Evolutionary conservation across 1,139 yeast species (phyloP).

Genomic region (Yamadazyma spencermartinsiae): DNA sequence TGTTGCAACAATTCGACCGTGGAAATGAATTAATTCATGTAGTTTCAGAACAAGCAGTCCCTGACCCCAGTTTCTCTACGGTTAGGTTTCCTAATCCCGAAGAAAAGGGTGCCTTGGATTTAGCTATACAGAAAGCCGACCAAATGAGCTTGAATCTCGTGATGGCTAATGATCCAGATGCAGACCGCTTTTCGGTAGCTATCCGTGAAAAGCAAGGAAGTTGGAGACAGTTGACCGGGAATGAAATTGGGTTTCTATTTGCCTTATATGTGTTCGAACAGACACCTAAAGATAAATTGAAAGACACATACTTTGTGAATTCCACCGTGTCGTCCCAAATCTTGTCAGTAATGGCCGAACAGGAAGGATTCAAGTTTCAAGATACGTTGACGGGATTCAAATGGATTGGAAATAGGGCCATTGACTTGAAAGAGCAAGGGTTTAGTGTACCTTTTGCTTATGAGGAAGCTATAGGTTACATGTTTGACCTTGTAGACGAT

Average conservation of each 20-base stretch:
- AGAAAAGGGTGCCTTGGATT: conserved; percentile 83
- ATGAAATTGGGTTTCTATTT: conserved; percentile 84
- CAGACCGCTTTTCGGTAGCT: conserved; percentile 84
- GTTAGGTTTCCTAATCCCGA: conserved; percentile 95
- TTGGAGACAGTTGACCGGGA: conserved; percentile 88
- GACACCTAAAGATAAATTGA: conserved; percentile 27
- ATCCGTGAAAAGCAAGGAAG: conserved; percentile 44
- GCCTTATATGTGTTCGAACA: conserved; percentile 61
- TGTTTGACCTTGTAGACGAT: conserved; percentile 86
- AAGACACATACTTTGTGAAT: conserved; percentile 63
- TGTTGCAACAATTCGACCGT: conserved; percentile 31
- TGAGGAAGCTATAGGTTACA: conserved; percentile 95
- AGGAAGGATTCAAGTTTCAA: conserved; percentile 59
- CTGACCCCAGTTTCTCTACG: conserved; percentile 85
- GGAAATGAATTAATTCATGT: conserved; percentile 23
- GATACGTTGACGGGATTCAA: conserved; percentile 96
- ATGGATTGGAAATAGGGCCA: conserved; percentile 94
- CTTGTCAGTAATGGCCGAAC: conserved; percentile 66
- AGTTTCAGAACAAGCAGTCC: conserved; percentile 62
- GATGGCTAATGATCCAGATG: conserved; percentile 94
- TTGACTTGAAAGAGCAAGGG: conserved; percentile 66
- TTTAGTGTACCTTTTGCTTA: conserved; percentile 80
- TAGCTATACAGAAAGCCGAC: conserved; percentile 64
- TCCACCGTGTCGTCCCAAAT: conserved; percentile 93
- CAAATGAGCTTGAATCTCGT: conserved; percentile 51